phyloP scores from a whole-genome alignment of 257 asterid species.

The Linaria vulgaris region DNA sequence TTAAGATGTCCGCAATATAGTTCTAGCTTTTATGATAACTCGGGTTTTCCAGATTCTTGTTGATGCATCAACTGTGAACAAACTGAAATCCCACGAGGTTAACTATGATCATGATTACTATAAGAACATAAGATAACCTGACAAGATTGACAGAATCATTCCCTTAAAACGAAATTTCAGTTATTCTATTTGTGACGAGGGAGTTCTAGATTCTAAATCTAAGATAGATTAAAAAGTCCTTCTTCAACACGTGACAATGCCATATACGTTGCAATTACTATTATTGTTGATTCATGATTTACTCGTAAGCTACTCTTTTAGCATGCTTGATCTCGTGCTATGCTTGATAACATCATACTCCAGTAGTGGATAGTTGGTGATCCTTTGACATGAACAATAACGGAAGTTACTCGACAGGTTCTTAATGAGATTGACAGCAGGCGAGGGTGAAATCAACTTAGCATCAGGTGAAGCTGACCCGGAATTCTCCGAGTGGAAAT shows the following conservation, averaged over 20 bases:
- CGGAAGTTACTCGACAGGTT: conserved; percentile 50
- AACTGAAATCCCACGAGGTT: neutral
- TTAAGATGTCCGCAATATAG: neutral
- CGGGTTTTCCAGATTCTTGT: conserved; percentile 5
- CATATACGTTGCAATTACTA: neutral
- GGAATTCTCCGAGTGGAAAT: conserved; percentile 97
- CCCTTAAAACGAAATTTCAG: neutral
- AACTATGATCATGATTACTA: conserved; percentile 7
- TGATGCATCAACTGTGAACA: neutral
- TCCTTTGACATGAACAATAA: neutral
- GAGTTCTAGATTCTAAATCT: neutral
- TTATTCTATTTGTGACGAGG: conserved; percentile 1
- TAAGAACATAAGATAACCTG: neutral
- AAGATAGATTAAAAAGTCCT: too few species aligned
- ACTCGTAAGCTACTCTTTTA: too few species aligned
- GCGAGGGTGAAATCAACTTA: conserved; percentile 76
- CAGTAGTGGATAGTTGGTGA: too few species aligned
- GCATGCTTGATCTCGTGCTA: too few species aligned
- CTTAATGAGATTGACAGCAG: conserved; percentile 74
- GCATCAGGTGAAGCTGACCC: conserved; percentile 74
- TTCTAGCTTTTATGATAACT: neutral
- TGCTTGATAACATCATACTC: neutral
- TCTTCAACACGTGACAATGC: too few species aligned
- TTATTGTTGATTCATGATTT: too few species aligned
- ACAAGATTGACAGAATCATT: neutral